A percentile compares a stretch with the other conserved stretches of the same genome.
Evolutionary conservation across 192 early-diverging fungal species (phyloP).

Genomic region (Backusella luteola): DNA sequence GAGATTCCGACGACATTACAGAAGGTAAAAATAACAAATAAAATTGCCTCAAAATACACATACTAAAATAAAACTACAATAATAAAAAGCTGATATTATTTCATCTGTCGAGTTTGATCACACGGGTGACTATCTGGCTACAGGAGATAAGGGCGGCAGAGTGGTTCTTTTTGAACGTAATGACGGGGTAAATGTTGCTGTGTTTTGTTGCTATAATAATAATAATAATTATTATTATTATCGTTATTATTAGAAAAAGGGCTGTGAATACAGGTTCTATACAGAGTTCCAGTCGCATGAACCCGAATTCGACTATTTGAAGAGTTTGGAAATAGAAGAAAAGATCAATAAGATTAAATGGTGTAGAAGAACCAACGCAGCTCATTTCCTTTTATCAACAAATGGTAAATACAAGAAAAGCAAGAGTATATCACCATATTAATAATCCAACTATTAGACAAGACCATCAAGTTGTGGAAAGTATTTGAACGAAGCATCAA

Average conservation of each 20-base stretch:
- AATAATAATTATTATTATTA: neutral
- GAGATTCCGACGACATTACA: slow-evolving; percentile 96
- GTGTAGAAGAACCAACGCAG: slow-evolving; percentile 83
- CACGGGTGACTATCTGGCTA: slow-evolving; percentile 95
- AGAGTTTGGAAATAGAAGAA: slow-evolving; percentile 93
- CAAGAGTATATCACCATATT: neutral
- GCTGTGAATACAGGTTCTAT: slow-evolving; percentile 95
- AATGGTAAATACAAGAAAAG: slow-evolving; percentile 54
- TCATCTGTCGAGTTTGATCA: slow-evolving; percentile 98
- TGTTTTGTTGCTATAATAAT: neutral
- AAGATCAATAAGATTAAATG: slow-evolving; percentile 97
- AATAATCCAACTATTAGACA: slow-evolving; percentile 53
- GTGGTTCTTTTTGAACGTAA: slow-evolving; percentile 98
- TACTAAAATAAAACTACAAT: neutral
- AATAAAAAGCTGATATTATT: slow-evolving; percentile 89
- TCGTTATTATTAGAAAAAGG: slow-evolving; percentile 68
- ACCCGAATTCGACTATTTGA: slow-evolving; percentile 94
- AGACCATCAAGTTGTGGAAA: slow-evolving; percentile 96
- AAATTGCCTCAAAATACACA: too few relatives aligned
- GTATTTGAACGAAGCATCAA: slow-evolving; percentile 88
- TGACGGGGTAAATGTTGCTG: slow-evolving; percentile 73
- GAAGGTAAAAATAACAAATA: slow-evolving; percentile 71
- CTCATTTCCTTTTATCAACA: slow-evolving; percentile 88
- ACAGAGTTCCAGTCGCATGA: slow-evolving; percentile 97
- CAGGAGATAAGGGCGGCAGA: slow-evolving; percentile 96